Base-by-base conservation (phyloP, 2,329 filamentous ascomycete species). In the Aureobasidium sp. region DNA sequence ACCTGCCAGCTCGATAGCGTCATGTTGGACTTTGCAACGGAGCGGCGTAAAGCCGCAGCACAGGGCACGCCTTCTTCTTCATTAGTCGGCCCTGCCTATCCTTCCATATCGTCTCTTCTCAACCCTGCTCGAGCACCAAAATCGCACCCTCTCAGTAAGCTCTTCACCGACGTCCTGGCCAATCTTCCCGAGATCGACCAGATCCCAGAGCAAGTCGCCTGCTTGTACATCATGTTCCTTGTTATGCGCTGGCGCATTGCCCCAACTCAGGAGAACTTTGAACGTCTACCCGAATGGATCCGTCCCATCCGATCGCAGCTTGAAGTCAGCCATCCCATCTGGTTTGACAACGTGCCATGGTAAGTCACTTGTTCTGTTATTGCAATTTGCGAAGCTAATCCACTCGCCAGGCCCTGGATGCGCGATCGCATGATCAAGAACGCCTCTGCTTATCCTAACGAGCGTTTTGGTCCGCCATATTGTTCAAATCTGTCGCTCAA, bases 161-260 rank as follows among this genome's bases (percentile, higher is more conserved):
- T 96, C 15, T 90, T 95, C 71, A 92, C 89, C 45, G 90, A 95
- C 72, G 91, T 96, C 63, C 79, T 96, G 12, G 81, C 84, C 66
- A 90, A 88, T n/a, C 95, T 96, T 68, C 90, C 91, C 0, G 87
- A 89, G 68, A 85, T 96, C 34, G 56, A 57, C 45, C 59, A 81
- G n/a, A 80, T 95, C 0, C 91, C 91, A 0, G 91, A 96, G 74
- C 87, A 89, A 68, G 85, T 95, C 0, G 91, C 88, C 9, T 85
- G 90, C 7, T 80, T 96, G 8, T 95, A 92, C 72, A 78, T 88
- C 70, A 95, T 96, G 89, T 96, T 95, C 74, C 81, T 92, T 36
- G 72, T 91, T 66, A 90, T 94, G 87, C 75, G 77, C 45, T 96
- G 91, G 90, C 86, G 90, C 71, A 88, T 96, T 62, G 84, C 84